Base-by-base conservation (phyloP, 441 rosid genomes). In the Raphanus hybrid region DNA sequence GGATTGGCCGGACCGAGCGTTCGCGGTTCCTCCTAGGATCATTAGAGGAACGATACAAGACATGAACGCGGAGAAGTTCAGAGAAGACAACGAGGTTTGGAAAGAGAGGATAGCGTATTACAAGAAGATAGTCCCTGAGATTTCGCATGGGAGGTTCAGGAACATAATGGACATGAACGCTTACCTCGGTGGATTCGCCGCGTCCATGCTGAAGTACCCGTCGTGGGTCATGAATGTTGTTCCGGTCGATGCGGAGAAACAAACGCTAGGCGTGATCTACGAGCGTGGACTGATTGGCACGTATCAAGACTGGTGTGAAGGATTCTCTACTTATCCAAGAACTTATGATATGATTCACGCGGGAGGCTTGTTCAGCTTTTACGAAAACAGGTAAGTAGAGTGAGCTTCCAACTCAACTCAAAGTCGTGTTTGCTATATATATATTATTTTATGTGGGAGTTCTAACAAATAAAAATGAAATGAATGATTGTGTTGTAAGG, bases 1-100 rank as follows among this genome's bases (percentile, higher is more conserved):
- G 78, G 90, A 87, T 62, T 93, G 98, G 98, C 98, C 98, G 0
- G 85, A 78, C 50, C 85, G 98, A 59, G 92, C 89, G 27, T 87
- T 84, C 4, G 78, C 93, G 0, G 41, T 90, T n/a, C 96, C 98
- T 65, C 93, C 98, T 1, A 89, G 98, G 84, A 86, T 93, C 75
- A 82, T 71, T 48, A 84, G 89, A 6, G 91, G 92, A 67, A 84
- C 87, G 5, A 81, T 90, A 64, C 88, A 85, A 45, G 97, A 91
- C 55, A 78, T 90, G 60, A 85, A 84, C 8, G 77, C 83, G 8
- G 89, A 87, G 79, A 89, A 85, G 73, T 91, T 85, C 76, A 78
- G 60, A 64, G 89, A 86, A 75, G 97, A 93, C 74, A 90, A 84
- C 72, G 87, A 91, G 45, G 37, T 86, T 16, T 93, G 97, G 98